Evolutionary conservation across 495 filamentous ascomycete species (phyloP).

Genomic region (Evernia prunastri): DNA sequence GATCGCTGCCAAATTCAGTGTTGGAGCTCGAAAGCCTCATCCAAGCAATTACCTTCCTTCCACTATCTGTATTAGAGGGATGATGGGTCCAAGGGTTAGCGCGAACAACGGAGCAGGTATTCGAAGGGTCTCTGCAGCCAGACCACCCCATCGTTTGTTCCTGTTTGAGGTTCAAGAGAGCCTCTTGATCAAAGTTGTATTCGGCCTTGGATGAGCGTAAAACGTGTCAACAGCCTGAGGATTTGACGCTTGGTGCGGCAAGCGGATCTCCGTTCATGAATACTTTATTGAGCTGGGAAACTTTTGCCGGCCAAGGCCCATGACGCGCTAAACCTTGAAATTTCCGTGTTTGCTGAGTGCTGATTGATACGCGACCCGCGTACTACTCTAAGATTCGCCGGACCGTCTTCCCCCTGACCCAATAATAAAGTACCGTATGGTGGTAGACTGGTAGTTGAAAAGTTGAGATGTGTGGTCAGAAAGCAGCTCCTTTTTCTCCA

Average conservation of each 20-base stretch:
- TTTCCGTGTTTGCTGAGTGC: neutral
- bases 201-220: neutral
- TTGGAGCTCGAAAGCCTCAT: neutral
- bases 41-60: neutral
- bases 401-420: neutral
- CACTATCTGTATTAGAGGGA: neutral
- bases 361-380: constrained; percentile 6
- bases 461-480: neutral
- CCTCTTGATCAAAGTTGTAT: neutral
- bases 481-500: neutral
- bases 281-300: neutral
- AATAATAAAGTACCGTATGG: no score
- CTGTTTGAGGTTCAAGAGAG: neutral
- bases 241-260: neutral
- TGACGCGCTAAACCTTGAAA: neutral
- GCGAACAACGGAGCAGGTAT: neutral
- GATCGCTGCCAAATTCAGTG: neutral
- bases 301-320: neutral
- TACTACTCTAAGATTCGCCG: neutral
- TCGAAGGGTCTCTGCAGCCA: neutral
- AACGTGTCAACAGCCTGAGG: neutral
- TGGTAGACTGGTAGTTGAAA: no score
- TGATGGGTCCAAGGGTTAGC: neutral
- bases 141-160: neutral
- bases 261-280: neutral